Conservation (phyloP, 495 filamentous ascomycete genomes). For the Hypoxylon fuscum region DNA sequence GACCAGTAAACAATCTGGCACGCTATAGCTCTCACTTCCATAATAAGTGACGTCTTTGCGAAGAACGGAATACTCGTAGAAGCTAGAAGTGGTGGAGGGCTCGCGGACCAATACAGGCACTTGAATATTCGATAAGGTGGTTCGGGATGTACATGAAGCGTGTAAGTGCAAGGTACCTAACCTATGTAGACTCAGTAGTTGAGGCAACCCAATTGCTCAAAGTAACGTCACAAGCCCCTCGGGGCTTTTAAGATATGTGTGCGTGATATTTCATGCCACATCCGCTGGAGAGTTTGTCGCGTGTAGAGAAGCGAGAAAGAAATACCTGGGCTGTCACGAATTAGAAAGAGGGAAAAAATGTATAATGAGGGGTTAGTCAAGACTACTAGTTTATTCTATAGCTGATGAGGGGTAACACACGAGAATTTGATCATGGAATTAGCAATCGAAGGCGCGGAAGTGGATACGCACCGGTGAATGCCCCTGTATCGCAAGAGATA, state of each 20-base stretch:
- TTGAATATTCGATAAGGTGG: slow-evolving; percentile 1
- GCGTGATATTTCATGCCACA: slow-evolving; percentile 14
- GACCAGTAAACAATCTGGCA: slow-evolving; percentile 2
- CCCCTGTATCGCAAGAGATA: slow-evolving; percentile 1
- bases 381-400: slow-evolving; percentile 8
- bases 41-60: background rate
- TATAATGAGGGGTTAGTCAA: slow-evolving; percentile 21
- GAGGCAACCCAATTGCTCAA: background rate
- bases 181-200: background rate
- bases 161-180: background rate
- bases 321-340: background rate
- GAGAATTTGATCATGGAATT: slow-evolving; percentile 23
- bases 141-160: background rate
- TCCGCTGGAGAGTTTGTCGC: background rate
- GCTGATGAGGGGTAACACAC: slow-evolving; percentile 19
- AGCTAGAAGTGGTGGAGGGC: background rate
- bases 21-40: background rate
- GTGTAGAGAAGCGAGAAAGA: background rate
- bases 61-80: background rate
- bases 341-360: slow-evolving; percentile 2
- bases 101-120: slow-evolving; percentile 2
- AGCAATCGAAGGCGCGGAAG: slow-evolving; percentile 11
- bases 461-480: slow-evolving; percentile 19
- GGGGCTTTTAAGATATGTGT: background rate
- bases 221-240: background rate